Evolutionary conservation across 2,329 filamentous ascomycete species (phyloP).

Genomic region (Fusarium oligoseptatum): DNA sequence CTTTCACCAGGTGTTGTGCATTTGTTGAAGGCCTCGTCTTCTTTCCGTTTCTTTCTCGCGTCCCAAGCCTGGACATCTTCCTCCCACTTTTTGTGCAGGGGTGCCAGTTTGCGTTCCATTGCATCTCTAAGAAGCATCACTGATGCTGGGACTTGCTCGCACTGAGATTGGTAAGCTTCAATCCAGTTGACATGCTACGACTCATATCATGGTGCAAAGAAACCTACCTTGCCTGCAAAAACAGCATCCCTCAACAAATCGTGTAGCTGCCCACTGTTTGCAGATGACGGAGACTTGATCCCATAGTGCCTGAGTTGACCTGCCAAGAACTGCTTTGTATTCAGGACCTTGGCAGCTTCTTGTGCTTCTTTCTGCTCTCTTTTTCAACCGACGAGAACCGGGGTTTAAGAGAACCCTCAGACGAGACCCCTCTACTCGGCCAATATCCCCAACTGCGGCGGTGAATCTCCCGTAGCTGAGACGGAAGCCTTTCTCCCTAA

Average conservation of each 20-base stretch:
- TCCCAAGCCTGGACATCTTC: not conserved
- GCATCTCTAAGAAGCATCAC: constrained; percentile 10
- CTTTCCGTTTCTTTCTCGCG: not conserved
- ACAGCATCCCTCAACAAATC: not conserved
- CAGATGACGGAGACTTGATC: not conserved
- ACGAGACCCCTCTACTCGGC: not conserved
- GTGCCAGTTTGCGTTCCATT: constrained; percentile 14
- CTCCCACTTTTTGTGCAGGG: constrained; percentile 7
- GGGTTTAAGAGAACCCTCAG: constrained; percentile 6
- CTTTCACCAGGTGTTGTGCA: constrained; percentile 11
- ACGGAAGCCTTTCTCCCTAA: not conserved
- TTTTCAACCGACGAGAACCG: not conserved
- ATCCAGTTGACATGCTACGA: not conserved
- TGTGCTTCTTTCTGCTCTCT: not conserved
- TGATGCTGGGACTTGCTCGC: not conserved
- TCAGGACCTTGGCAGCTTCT: not conserved
- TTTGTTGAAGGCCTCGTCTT: constrained; percentile 6
- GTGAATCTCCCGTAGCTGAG: not conserved
- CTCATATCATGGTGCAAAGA: not conserved
- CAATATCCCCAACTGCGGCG: not conserved
- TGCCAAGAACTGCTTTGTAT: not conserved
- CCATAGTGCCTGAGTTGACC: constrained; percentile 11
- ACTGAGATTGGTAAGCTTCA: not conserved
- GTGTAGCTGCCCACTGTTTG: not conserved
- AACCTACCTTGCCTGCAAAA: not conserved